A percentile compares a stretch with the other conserved stretches of the same genome.
Evolutionary conservation across 2,329 filamentous ascomycete genomes (phyloP).

Genomic region (Paecilomyces sp.): DNA sequence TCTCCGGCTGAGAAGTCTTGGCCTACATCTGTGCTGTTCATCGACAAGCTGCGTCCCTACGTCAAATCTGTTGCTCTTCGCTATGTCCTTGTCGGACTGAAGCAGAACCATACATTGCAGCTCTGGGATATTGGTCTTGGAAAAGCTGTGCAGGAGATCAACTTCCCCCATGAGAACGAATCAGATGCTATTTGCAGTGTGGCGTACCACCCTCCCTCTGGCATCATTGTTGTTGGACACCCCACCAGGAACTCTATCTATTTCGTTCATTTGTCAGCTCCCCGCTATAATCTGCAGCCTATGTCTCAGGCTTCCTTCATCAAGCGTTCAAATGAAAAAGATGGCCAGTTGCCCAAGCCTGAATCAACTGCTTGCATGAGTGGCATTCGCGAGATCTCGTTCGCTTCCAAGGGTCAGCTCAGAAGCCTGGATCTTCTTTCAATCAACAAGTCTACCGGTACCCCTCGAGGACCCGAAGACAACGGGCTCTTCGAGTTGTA

Average conservation of each 20-base stretch:
- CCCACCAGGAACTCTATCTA: slow-evolving; percentile 96
- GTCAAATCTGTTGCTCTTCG: slow-evolving; percentile 81
- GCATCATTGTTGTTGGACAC: slow-evolving; percentile 91
- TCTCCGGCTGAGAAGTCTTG: slow-evolving; percentile 88
- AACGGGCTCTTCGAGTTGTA: slow-evolving; percentile 87
- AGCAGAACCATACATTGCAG: slow-evolving; percentile 97
- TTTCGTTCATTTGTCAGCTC: slow-evolving; percentile 90
- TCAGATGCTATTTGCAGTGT: slow-evolving; percentile 98
- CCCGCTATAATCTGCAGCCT: slow-evolving; percentile 74
- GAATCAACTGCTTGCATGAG: slow-evolving; percentile 97
- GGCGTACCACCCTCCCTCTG: slow-evolving; percentile 83
- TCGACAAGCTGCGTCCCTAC: slow-evolving; percentile 93
- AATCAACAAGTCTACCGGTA: slow-evolving; percentile 45
- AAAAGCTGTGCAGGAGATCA: slow-evolving; percentile 94
- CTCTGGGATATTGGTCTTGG: slow-evolving; percentile 94
- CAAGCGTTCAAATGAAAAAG: slow-evolving; percentile 65
- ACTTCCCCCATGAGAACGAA: slow-evolving; percentile 91
- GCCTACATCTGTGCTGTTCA: slow-evolving; percentile 90
- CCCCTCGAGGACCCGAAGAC: slow-evolving; percentile 56
- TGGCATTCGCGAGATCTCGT: slow-evolving; percentile 90
- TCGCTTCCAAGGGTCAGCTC: slow-evolving; percentile 75
- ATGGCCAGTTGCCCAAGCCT: slow-evolving; percentile 68
- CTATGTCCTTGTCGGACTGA: slow-evolving; percentile 96
- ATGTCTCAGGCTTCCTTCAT: slow-evolving; percentile 87
- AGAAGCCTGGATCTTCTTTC: slow-evolving; percentile 85